Evolutionary conservation across 164 flowering plant genomes (phyloP).

Genomic region (Stephania cephalantha): DNA sequence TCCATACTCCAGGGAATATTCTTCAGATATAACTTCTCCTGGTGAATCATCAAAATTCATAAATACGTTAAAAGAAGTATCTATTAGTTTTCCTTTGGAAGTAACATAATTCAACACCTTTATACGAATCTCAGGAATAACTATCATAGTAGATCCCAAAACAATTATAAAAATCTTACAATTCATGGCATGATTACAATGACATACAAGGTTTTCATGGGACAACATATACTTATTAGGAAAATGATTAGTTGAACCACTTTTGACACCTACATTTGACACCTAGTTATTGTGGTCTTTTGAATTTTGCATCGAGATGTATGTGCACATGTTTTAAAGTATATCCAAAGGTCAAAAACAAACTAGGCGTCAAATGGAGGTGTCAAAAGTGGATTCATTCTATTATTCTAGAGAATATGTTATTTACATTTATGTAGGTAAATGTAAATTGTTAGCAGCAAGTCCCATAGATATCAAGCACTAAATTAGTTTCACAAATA

Average conservation of each 20-base stretch:
- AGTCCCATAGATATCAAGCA: neutral
- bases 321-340: too few species aligned
- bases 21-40: conserved; percentile 94
- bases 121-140: neutral
- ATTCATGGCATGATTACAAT: neutral
- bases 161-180: neutral
- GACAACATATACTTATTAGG: neutral
- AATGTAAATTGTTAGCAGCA: neutral
- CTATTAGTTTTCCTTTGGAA: neutral
- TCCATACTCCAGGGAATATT: conserved; percentile 94
- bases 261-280: too few species aligned
- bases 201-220: neutral
- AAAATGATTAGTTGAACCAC: too few species aligned
- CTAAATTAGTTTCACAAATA: neutral
- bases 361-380: too few species aligned
- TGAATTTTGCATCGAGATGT: too few species aligned
- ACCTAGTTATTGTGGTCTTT: too few species aligned
- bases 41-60: conserved; percentile 15
- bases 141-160: neutral
- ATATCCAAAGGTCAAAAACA: too few species aligned
- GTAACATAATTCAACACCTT: too few species aligned
- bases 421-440: neutral
- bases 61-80: neutral
- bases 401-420: neutral
- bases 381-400: too few species aligned